Base-by-base conservation (phyloP, 2,329 filamentous ascomycete species). In the Beauveria australis region DNA sequence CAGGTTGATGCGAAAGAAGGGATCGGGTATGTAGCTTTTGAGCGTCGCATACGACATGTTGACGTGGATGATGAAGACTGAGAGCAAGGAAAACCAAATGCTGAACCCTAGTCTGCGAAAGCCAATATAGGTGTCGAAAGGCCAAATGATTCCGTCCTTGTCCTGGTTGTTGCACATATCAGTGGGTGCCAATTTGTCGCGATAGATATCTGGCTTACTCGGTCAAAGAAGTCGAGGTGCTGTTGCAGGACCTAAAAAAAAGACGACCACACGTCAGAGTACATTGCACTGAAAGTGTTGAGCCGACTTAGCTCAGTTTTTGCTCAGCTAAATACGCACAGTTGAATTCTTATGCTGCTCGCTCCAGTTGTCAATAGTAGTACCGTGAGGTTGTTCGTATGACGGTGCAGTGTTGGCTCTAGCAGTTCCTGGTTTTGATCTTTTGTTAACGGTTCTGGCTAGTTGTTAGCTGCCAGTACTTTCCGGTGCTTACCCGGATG, bases 21-120 rank as follows among this genome's bases (percentile, higher is more conserved):
- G 71, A 48, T 76, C 76, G 0, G 76, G 76, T 0, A 76, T 5
- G 54, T 64, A 69, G 4, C 71, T 72, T 22, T 71, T 64, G 6
- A 70, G 68, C 0, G 77, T 79, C 1, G 76, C 75, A 61, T 80
- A 80, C 4, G 77, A 78, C 64, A 80, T 78, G 65, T 69, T 73
- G 55, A 69, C 4, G 47, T 78, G 73, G 58, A 79, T 74, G 47
- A 79, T 71, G 12, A 79, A 61, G 16, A 71, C 60, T 3, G 75
- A 68, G 2, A 78, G 58, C 1, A 74, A 12, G 5, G 73, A 77
- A 62, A 79, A 73, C 1, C 74, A 40, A 14, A 76, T 56, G 53
- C 68, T 72, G 26, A 51, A 51, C 0, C 76, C 76, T 0, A 78
- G 65, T 1, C 70, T 70, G 3, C 70, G 70, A 59, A 78, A 76